These are phyloP conservation scores for Akanthomyces muscarius DNA, from an alignment of 2,329 filamentous ascomycete genomes.

Conservation along the genomic window DNA sequence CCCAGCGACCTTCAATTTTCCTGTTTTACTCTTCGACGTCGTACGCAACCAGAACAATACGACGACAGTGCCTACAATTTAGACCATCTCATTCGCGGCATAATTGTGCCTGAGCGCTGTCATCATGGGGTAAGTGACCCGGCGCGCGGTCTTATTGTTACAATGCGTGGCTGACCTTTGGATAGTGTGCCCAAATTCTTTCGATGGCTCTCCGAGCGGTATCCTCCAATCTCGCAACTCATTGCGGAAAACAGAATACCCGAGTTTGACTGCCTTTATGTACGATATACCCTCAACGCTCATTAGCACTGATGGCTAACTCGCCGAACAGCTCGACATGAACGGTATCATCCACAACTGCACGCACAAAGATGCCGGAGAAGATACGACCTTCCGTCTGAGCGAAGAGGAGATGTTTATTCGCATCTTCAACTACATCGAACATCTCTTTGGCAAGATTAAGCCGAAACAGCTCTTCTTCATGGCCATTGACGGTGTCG, in stretches of 20 bases:
- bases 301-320: slow-evolving; percentile 33
- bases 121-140: slow-evolving; percentile 14
- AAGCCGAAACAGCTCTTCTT: slow-evolving; percentile 98
- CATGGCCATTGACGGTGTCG: slow-evolving; percentile 98
- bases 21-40: background rate
- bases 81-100: background rate
- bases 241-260: slow-evolving; percentile 98
- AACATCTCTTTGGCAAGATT: slow-evolving; percentile 97
- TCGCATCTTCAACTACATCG: slow-evolving; percentile 99
- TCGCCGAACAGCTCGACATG: slow-evolving; percentile 69
- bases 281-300: slow-evolving; percentile 35
- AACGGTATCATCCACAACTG: slow-evolving; percentile 99
- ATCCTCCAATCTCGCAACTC: slow-evolving; percentile 95
- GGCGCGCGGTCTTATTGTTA: background rate
- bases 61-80: background rate
- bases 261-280: slow-evolving; percentile 96
- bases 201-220: slow-evolving; percentile 98
- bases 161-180: background rate
- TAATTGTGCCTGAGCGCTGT: background rate
- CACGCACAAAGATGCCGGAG: slow-evolving; percentile 87
- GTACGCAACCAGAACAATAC: background rate
- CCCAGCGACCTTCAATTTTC: background rate
- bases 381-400: slow-evolving; percentile 86
- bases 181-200: slow-evolving; percentile 80
- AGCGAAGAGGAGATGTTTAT: slow-evolving; percentile 99